Base-by-base conservation (phyloP, 495 filamentous ascomycete genomes). In the Aspergillus egyptiacus region DNA sequence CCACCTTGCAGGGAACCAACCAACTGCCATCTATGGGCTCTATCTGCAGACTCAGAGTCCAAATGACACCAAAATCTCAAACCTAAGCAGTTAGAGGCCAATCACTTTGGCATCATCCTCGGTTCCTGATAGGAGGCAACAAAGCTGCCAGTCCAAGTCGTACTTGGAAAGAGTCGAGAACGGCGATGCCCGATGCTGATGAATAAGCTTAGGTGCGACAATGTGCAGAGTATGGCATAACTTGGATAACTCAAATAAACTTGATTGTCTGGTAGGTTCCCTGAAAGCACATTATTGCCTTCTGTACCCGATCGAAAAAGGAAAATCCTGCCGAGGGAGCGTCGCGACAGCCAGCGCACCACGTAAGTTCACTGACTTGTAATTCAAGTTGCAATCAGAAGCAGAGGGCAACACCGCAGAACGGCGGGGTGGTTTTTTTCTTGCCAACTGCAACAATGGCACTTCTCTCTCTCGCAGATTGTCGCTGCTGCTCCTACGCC, bases 131-230 rank as follows among this genome's bases (percentile, higher is more conserved):
- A 60, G 52, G 42, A 54, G 35, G 44, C 24, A 13, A 50, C 46
- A 35, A 46, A 34, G 17, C 0, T 15, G 24, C 25, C 39, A 31
- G 18, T 17, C 14, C 18, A 18, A 25, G 35, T 23, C 22, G n/a
- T 24, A 20, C 25, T 39, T 9, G 7, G 20, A 14, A 6, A 17
- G 11, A 31, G 28, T 33, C 28, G 20, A 37, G 39, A 15, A 37
- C 48, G 38, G 39, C 10, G 32, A 45, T 40, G 38, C 33, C 48
- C 10, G 32, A 45, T 40, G 38, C 33, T 45, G 50, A 58, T 57
- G 50, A 61, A 60, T 58, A 70, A 62, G 64, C 61, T 55, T 55
- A 61, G 62, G 64, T 70, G 65, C 64, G 59, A 68, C 67, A 61
- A 64, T 54, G 34, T 49, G 42, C 43, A 42, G 18, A 36, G 35